Evolutionary conservation across 805 yeast genomes (phyloP), one percentile per base, ranked within the genome.

Genomic region (Kazachstania psychrophila): DNA sequence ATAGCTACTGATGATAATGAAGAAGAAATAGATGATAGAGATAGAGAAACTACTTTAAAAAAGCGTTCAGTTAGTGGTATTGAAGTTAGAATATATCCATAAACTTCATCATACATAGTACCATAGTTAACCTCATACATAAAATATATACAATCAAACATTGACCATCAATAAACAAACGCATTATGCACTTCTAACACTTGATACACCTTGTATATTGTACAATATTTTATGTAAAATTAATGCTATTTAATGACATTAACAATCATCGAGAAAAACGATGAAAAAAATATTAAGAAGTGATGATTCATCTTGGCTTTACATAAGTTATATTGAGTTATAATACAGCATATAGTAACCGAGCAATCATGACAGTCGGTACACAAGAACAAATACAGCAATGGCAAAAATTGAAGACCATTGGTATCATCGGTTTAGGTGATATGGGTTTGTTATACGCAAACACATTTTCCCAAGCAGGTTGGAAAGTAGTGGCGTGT

Each of bases 371-470:
- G 28, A 12, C 28, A 10, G 14, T 32, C 2, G 34, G 34, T 23
- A 23, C 51, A 6, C 36, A 33, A 7, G 47, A 47, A 6, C 49
- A 43, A 26, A 39, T 54, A 6, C 29, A 34, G 10, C 38, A 46
- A 41, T 66, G 70, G 72, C 65, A 69, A 39, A 39, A 39, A 11
- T 44, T 65, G 15, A 80, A 79, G 54, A 67, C 66, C 15, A 72
- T 92, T 31, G 98, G 98, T 2, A 82, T 92, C 45, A 88, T 92
- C 41, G 98, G 98, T 3, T 71, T 89, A 24, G 98, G 98, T 22
- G 97, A 89, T 58, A 92, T 92, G 98, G 98, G 98, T 6, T 64
- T 74, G 25, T 62, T 92, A 49, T 92, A 92, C 53, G 96, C 97
- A 39, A 66, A 70, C 15, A 62, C 79, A 37, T 79, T 92, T 50